A percentile compares a stretch with the other conserved stretches of the same genome.
These are phyloP conservation scores for Epichloe baconii DNA, from an alignment of 2,329 filamentous ascomycete genomes.

Conservation along the genomic window DNA sequence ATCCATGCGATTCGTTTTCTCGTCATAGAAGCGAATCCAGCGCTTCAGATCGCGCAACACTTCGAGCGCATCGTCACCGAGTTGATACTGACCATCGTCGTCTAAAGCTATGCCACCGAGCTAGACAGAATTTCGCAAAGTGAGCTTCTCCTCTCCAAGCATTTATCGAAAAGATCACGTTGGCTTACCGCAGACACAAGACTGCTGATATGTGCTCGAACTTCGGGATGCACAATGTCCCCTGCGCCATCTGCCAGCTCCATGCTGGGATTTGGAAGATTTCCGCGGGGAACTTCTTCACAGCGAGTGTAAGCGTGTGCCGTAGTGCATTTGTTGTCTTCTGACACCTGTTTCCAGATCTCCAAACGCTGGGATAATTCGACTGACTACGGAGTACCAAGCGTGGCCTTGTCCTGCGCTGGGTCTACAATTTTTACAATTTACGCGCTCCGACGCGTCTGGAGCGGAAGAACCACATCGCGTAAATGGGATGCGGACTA, in stretches of 20 bases:
- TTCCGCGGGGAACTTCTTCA: neutral
- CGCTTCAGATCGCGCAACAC: constrained; percentile 86
- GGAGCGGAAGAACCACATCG: neutral
- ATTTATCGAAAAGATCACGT: constrained; percentile 6
- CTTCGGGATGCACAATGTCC: constrained; percentile 74
- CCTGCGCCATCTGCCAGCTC: constrained; percentile 36
- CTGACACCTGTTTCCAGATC: neutral
- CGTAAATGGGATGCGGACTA: constrained; percentile 1
- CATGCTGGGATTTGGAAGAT: constrained; percentile 25
- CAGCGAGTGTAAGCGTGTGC: neutral
- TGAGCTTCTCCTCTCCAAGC: neutral
- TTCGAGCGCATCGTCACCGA: constrained; percentile 86
- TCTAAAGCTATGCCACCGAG: constrained; percentile 72
- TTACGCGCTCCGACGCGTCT: constrained; percentile 14
- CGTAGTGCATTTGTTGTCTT: neutral
- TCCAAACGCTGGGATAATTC: neutral
- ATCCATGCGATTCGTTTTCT: constrained; percentile 86
- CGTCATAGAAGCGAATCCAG: constrained; percentile 92
- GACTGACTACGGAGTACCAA: too few species aligned
- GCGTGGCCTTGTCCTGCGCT: too few species aligned
- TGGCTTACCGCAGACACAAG: constrained; percentile 76
- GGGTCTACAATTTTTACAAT: neutral
- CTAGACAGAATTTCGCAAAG: constrained; percentile 27
- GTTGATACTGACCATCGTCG: constrained; percentile 69
- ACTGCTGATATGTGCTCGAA: constrained; percentile 85